Base-by-base conservation (phyloP, 78 protist species). In the Paratrimastix pyriformis region DNA sequence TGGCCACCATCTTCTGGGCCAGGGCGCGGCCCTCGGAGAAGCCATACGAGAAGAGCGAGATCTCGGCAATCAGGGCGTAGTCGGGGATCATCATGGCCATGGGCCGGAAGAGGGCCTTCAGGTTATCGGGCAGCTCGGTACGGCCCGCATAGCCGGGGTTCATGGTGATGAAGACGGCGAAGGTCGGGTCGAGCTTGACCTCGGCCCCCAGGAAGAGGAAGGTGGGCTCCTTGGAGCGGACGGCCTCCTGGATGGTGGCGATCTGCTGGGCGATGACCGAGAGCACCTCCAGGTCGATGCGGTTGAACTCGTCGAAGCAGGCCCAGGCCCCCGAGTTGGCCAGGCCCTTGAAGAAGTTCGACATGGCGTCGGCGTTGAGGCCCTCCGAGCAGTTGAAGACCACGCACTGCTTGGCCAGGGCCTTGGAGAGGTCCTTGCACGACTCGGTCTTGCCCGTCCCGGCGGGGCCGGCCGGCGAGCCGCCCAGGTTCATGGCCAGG, bases 381-480 rank as follows among this genome's bases (percentile, higher is more conserved):
- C 91, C 91, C 40, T 87, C 91, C n/a, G 70, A 60, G 55, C 84
- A 79, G 76, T 91, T 91, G 82, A 86, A 87, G 38, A 91, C 95
- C 46, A 88, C 77, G 76, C 91, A 86, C 70, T 86, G 84, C 62
- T 43, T 80, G 30, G 89, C 92, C 3, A 91, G 32, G 39, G 90
- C 88, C 76, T 87, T 87, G 38, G 90, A 80, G 6, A 87, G 35
- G 65, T 90, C 94, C 84, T 87, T 87, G 48, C 32, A 9, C 35
- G 94, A 85, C 78, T 87, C 94, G 1, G 91, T 90, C 72, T 90
- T 90, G 42, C 91, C 91, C 0, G 94, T 90, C 35, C 89, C 58
- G 52, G 42, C 29, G 64, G 59, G 78, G 48, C 81, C 1, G 4
- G 84, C 84, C 5, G 86, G 91, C 32, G 87, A 88, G 26, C 84